Evolutionary conservation across 2,329 filamentous ascomycete species (phyloP).

Genomic region (Aaosphaeria pasadenensis): DNA sequence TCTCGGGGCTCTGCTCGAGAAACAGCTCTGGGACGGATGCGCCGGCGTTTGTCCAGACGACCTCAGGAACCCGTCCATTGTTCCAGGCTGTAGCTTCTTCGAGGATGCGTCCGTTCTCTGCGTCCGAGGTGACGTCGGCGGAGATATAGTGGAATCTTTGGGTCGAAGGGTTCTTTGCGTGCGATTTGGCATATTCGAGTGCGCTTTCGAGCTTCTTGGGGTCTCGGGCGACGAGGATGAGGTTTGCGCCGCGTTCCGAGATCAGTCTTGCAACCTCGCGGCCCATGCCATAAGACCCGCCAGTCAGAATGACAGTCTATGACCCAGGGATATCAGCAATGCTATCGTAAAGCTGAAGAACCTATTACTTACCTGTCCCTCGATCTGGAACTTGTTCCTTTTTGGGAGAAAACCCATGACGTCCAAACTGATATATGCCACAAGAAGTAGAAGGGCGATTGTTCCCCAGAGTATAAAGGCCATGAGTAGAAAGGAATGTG

Average conservation of each 20-base stretch:
- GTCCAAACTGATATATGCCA: slow-evolving; percentile 38
- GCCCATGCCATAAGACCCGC: slow-evolving; percentile 91
- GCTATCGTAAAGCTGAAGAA: not conserved
- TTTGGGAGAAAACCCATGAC: slow-evolving; percentile 67
- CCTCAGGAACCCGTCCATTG: slow-evolving; percentile 66
- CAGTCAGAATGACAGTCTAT: slow-evolving; percentile 85
- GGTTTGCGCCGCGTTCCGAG: slow-evolving; percentile 76
- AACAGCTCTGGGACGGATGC: slow-evolving; percentile 72
- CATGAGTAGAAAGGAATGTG: slow-evolving; percentile 25
- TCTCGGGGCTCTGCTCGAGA: slow-evolving; percentile 66
- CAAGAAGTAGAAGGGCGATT: slow-evolving; percentile 30
- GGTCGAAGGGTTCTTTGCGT: slow-evolving; percentile 60
- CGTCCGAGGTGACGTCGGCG: slow-evolving; percentile 71
- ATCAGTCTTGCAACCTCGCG: slow-evolving; percentile 71
- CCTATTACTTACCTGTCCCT: slow-evolving; percentile 67
- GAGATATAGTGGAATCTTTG: slow-evolving; percentile 83
- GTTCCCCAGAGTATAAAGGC: slow-evolving; percentile 35
- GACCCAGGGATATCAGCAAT: not conserved
- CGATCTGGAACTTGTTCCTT: slow-evolving; percentile 77
- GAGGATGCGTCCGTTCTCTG: slow-evolving; percentile 69
- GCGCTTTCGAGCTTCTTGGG: slow-evolving; percentile 70
- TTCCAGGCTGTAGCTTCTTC: slow-evolving; percentile 77
- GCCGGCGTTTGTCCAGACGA: slow-evolving; percentile 90
- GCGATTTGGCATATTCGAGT: slow-evolving; percentile 63
- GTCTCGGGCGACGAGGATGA: slow-evolving; percentile 82